These are phyloP conservation scores for Ustilago tritici DNA, from an alignment of 1,284 basidiomycete genomes.

Conservation along the genomic window DNA sequence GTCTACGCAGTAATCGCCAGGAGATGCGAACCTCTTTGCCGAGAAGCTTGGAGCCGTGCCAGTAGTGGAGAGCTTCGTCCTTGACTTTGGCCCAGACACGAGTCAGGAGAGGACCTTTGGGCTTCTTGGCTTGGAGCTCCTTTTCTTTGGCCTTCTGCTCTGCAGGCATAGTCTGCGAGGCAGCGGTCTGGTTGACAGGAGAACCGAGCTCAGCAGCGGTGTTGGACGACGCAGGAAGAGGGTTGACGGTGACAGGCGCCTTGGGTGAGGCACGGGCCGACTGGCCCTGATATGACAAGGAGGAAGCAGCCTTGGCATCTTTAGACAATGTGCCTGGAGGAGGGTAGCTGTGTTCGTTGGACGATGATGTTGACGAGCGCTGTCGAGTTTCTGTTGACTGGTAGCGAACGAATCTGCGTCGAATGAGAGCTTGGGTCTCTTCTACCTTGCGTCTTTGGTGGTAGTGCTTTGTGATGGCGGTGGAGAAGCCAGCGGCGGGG, in stretches of 20 bases:
- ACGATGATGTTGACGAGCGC: constrained; percentile 15
- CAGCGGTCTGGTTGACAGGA: constrained; percentile 49
- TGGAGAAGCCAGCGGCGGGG: constrained; percentile 28
- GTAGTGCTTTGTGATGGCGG: constrained; percentile 48
- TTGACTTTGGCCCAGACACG: constrained; percentile 88
- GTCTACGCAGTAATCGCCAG: constrained; percentile 86
- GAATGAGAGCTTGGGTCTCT: constrained; percentile 27
- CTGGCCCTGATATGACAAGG: constrained; percentile 39
- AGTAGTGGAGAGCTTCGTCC: constrained; percentile 95
- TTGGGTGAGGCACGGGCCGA: constrained; percentile 44
- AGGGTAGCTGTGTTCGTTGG: constrained; percentile 22
- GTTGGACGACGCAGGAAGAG: constrained; percentile 43
- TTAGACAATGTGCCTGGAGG: constrained; percentile 29
- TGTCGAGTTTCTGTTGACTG: constrained; percentile 49
- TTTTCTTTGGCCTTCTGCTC: constrained; percentile 52
- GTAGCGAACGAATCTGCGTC: constrained; percentile 30
- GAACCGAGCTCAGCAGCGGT: constrained; percentile 55
- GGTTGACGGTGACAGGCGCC: constrained; percentile 36
- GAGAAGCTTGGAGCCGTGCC: constrained; percentile 94
- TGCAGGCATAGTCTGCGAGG: constrained; percentile 51
- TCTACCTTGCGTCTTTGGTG: constrained; percentile 40
- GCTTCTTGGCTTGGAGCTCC: constrained; percentile 45
- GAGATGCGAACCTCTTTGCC: constrained; percentile 95
- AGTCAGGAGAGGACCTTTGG: constrained; percentile 40
- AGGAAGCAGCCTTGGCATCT: constrained; percentile 24